Conservation (phyloP, 192 early-diverging fungal species). For the Diversispora eburnea region DNA sequence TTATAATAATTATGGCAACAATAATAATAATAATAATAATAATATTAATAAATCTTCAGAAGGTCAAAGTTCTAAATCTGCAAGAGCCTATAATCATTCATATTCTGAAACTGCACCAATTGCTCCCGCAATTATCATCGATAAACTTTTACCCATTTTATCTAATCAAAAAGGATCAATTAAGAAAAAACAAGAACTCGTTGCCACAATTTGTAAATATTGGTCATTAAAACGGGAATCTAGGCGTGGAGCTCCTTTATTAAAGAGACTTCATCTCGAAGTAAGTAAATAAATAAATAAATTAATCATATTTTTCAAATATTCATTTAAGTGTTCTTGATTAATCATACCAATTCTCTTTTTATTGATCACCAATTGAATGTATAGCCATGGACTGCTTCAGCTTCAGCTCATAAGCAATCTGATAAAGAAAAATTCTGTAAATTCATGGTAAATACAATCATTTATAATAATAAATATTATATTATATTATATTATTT, state of each 20-base stretch:
- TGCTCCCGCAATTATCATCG: conserved; percentile 59
- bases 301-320: not conserved
- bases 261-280: conserved; percentile 95
- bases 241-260: conserved; percentile 87
- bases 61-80: conserved; percentile 41
- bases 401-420: conserved; percentile 69
- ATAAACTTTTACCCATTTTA: conserved; percentile 45
- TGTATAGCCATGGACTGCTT: conserved; percentile 86
- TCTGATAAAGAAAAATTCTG: conserved; percentile 73
- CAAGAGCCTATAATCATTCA: conserved; percentile 58
- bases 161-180: conserved; percentile 37
- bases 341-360: not conserved
- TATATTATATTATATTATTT: not conserved
- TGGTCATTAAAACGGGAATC: conserved; percentile 92
- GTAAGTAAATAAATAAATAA: conserved; percentile 43
- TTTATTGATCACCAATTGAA: not conserved
- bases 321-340: not conserved
- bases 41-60: not conserved
- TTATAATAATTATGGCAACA: no score
- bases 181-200: conserved; percentile 50
- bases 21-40: not conserved
- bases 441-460: conserved; percentile 50
- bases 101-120: conserved; percentile 60
- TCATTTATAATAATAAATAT: no score
- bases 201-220: conserved; percentile 78